Base-by-base conservation (phyloP, 2,329 filamentous ascomycete genomes). In the Colletotrichum horii region DNA sequence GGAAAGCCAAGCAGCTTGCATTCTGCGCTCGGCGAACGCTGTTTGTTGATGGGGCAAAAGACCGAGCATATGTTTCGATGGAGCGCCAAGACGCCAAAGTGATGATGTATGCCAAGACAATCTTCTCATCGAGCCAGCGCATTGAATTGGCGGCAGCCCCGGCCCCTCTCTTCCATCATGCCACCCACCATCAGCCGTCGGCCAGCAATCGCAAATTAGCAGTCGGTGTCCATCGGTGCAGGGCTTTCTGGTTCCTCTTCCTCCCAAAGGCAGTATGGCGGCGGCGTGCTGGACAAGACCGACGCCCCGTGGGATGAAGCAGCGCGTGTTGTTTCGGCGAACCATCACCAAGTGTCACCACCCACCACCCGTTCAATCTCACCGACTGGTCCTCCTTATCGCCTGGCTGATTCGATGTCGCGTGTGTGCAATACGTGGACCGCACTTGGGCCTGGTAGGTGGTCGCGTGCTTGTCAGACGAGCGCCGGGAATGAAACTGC, bases 71-170 rank as follows among this genome's bases (percentile, higher is more conserved):
- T 34, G 48, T 48, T 34, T 58, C 52, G 32, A 52, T 52, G n/a
- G 43, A 28, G 36, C 64, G 36, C 52, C 22, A n/a, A 48, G 19
- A 65, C 64, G 22, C 16, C 43, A 58, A 52, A 56, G 48, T 71
- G 52, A 71, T 71, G 72, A 74, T 71, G 68, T 61, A 66, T 30
- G 72, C 72, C 72, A 74, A 74, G 72, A 61, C 61, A 32, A 32
- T 52, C 55, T 52, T 65, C 28, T 9, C 19, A 58, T 70, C 66
- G 15, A 56, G 38, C 19, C 43, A 19, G 24, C 19, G 48, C 34
- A 60, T 66, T 73, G 58, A 66, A 38, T 36, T 36, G 48, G 61
- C 71, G 71, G 71, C 24, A 52, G 67, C 34, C 22, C 67, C 67
- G 67, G 67, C 71, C 67, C 58, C 71, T 66, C 66, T 70, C 32